Evolutionary conservation across 2,329 filamentous ascomycete genomes (phyloP).

Genomic region (Cytospora chrysosperma): DNA sequence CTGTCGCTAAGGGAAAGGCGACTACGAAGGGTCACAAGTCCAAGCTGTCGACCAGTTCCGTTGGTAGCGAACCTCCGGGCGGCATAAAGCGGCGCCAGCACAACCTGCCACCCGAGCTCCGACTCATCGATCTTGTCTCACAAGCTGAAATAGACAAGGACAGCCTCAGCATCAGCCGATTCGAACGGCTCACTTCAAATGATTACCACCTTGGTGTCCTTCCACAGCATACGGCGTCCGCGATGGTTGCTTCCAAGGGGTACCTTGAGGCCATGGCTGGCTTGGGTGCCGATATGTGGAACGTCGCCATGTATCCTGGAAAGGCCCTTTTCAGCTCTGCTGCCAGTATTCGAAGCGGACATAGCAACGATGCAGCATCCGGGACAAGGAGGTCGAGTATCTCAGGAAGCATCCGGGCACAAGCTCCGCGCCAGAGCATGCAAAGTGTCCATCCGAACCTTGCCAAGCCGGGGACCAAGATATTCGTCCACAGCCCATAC

Average conservation of each 20-base stretch:
- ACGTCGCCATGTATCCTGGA: slow-evolving; percentile 83
- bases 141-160: slow-evolving; percentile 88
- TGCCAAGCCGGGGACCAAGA: slow-evolving; percentile 59
- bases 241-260: slow-evolving; percentile 64
- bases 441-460: slow-evolving; percentile 53
- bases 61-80: slow-evolving; percentile 58
- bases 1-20: slow-evolving; percentile 30
- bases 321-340: slow-evolving; percentile 78
- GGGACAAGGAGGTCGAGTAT: slow-evolving; percentile 45
- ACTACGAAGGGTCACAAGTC: slow-evolving; percentile 41
- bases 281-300: slow-evolving; percentile 77
- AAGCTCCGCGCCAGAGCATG: slow-evolving; percentile 27
- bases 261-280: slow-evolving; percentile 75
- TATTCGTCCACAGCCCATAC: slow-evolving; percentile 95
- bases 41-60: slow-evolving; percentile 46
- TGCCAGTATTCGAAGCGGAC: slow-evolving; percentile 68
- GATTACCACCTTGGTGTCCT: slow-evolving; percentile 90
- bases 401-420: slow-evolving; percentile 34
- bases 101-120: slow-evolving; percentile 81
- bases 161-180: slow-evolving; percentile 80
- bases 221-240: slow-evolving; percentile 65
- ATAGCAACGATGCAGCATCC: slow-evolving; percentile 60
- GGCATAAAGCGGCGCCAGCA: slow-evolving; percentile 72
- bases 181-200: slow-evolving; percentile 78
- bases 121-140: slow-evolving; percentile 84